Evolutionary conservation across 768 basidiomycete species (phyloP).

Genomic region (Leccinellum albellum): DNA sequence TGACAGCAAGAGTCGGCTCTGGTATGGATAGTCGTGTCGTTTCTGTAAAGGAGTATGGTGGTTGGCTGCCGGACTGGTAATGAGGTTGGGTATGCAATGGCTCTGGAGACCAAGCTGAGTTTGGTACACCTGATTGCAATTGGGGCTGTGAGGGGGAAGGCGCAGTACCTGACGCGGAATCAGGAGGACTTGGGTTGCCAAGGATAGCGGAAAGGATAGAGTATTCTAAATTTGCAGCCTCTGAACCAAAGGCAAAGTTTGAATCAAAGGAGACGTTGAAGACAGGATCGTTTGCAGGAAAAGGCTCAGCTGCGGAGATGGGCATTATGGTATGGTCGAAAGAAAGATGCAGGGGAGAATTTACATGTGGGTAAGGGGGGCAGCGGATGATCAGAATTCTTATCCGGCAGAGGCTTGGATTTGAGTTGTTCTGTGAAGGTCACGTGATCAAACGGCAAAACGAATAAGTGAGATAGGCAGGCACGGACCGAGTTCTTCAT

Average conservation of each 20-base stretch:
- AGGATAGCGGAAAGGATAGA: constrained; percentile 91
- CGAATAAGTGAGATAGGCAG: not conserved
- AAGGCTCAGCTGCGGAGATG: constrained; percentile 42
- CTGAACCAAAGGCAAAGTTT: constrained; percentile 70
- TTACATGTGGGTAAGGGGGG: constrained; percentile 32
- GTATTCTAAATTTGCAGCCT: constrained; percentile 92
- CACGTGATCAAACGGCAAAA: constrained; percentile 23
- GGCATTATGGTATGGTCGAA: constrained; percentile 9
- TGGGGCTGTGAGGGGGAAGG: constrained; percentile 30
- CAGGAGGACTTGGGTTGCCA: constrained; percentile 62
- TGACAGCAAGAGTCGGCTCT: constrained; percentile 28
- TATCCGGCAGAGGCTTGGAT: constrained; percentile 27
- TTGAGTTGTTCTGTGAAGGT: constrained; percentile 38
- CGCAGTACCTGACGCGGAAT: constrained; percentile 24
- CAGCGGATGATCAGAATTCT: constrained; percentile 30
- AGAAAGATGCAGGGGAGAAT: not conserved
- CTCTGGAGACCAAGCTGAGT: constrained; percentile 37
- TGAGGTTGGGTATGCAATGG: constrained; percentile 33
- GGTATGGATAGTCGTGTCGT: constrained; percentile 30
- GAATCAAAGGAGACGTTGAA: constrained; percentile 61
- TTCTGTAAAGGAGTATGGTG: constrained; percentile 26
- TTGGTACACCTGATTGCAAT: constrained; percentile 23
- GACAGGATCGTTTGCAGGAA: constrained; percentile 53
- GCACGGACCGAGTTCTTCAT: constrained; percentile 80
- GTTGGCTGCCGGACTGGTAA: constrained; percentile 20